Conservation (phyloP, 495 filamentous ascomycete species). For the Penicillium ucsense region DNA sequence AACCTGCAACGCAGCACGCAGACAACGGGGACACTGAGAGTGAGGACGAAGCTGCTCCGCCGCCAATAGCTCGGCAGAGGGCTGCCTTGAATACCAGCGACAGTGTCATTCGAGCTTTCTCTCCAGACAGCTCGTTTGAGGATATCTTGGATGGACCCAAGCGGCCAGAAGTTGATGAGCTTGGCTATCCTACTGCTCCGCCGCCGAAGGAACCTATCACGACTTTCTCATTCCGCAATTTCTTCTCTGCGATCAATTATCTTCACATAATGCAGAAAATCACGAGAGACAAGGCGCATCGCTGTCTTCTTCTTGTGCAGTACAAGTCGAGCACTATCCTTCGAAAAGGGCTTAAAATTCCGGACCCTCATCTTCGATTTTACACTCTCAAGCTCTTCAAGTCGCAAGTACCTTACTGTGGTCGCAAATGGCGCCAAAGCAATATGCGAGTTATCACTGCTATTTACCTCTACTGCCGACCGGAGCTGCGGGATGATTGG, state of each 20-base stretch:
- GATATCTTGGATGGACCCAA: constrained; percentile 26
- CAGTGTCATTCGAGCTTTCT: constrained; percentile 15
- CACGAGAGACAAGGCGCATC: constrained; percentile 86
- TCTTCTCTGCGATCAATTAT: constrained; percentile 88
- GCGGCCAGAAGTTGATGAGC: constrained; percentile 78
- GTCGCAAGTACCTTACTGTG: constrained; percentile 94
- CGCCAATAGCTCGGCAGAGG: constrained; percentile 60
- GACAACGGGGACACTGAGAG: constrained; percentile 25
- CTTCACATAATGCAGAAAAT: constrained; percentile 95
- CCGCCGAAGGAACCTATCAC: constrained; percentile 73
- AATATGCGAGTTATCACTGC: constrained; percentile 99
- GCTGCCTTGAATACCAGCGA: constrained; percentile 18
- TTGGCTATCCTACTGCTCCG: constrained; percentile 60
- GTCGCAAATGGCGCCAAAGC: constrained; percentile 92
- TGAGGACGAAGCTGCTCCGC: constrained; percentile 71
- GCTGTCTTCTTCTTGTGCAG: constrained; percentile 83
- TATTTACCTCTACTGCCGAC: constrained; percentile 85
- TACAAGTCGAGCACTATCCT: constrained; percentile 89
- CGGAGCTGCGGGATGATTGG: constrained; percentile 94
- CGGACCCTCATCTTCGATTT: constrained; percentile 74
- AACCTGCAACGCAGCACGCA: constrained; percentile 5
- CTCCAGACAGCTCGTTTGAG: constrained; percentile 25
- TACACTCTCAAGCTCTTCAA: constrained; percentile 98
- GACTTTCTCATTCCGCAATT: constrained; percentile 84
- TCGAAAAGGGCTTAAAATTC: constrained; percentile 81